A percentile compares a stretch with the other conserved stretches of the same genome.
Evolutionary conservation across 1,284 basidiomycete species (phyloP).

Genomic region (Inonotus hispidus): DNA sequence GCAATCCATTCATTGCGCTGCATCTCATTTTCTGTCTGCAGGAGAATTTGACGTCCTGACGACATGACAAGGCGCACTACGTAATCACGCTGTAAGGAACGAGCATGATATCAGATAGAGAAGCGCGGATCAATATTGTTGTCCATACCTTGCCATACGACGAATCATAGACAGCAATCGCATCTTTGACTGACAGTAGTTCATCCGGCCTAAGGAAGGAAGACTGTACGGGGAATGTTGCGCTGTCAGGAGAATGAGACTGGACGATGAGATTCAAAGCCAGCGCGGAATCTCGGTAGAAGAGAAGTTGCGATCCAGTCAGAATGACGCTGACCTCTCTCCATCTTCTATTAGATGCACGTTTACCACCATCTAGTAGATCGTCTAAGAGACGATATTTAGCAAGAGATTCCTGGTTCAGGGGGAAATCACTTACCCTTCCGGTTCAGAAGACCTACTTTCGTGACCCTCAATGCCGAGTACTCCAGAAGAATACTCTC

Average conservation of each 20-base stretch:
- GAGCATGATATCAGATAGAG: neutral
- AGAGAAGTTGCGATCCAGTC: constrained; percentile 86
- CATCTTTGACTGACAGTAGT: constrained; percentile 72
- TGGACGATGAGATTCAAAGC: constrained; percentile 54
- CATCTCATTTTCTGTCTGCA: constrained; percentile 67
- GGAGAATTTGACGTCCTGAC: constrained; percentile 75
- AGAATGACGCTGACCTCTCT: constrained; percentile 81
- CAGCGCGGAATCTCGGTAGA: constrained; percentile 84
- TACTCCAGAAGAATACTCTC: constrained; percentile 23
- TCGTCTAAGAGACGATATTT: constrained; percentile 48
- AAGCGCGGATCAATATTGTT: constrained; percentile 15
- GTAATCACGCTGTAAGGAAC: constrained; percentile 47
- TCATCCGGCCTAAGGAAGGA: constrained; percentile 83
- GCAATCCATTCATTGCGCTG: constrained; percentile 93
- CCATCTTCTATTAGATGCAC: constrained; percentile 81
- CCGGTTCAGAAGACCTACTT: constrained; percentile 76
- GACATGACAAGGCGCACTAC: constrained; percentile 78
- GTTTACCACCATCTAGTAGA: constrained; percentile 69
- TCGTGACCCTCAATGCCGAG: constrained; percentile 66
- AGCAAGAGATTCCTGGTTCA: neutral
- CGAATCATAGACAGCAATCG: constrained; percentile 75
- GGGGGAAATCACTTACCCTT: constrained; percentile 42
- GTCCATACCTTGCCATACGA: constrained; percentile 64
- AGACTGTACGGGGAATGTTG: constrained; percentile 44
- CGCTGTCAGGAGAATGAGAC: constrained; percentile 35